These are phyloP conservation scores for Tricholoma hemisulphureum DNA, from an alignment of 768 basidiomycete genomes.

Conservation along the genomic window DNA sequence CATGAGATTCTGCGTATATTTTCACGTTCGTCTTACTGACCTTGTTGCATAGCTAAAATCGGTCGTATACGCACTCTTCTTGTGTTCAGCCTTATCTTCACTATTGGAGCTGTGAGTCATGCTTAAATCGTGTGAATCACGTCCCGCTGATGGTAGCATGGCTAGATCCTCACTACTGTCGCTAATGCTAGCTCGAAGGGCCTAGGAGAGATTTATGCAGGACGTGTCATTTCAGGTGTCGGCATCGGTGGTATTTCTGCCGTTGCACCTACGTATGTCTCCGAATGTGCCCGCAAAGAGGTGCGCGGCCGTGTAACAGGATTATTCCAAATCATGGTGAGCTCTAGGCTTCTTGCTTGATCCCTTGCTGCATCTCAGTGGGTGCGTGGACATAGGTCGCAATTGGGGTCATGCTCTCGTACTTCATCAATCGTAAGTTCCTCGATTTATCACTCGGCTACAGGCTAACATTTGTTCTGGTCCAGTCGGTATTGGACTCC, in stretches of 20 bases:
- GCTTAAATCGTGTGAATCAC: neutral
- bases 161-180: conserved; percentile 71
- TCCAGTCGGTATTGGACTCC: conserved; percentile 59
- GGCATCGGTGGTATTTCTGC: conserved; percentile 83
- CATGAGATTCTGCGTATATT: too few species aligned
- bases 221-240: conserved; percentile 75
- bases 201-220: conserved; percentile 71
- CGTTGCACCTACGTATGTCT: conserved; percentile 82
- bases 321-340: conserved; percentile 80
- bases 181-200: conserved; percentile 55
- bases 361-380: neutral
- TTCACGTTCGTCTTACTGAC: neutral
- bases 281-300: conserved; percentile 84
- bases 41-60: conserved; percentile 45
- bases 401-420: conserved; percentile 81
- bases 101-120: conserved; percentile 63
- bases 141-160: neutral
- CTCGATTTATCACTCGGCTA: too few species aligned
- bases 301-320: conserved; percentile 86
- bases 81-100: conserved; percentile 60
- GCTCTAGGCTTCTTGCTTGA: neutral
- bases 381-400: conserved; percentile 45
- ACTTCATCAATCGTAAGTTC: conserved; percentile 72
- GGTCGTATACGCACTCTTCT: conserved; percentile 70
- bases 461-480: neutral